Evolutionary conservation across 129 eudicot genomes (phyloP).

Genomic region (Ambrosia trifida): DNA sequence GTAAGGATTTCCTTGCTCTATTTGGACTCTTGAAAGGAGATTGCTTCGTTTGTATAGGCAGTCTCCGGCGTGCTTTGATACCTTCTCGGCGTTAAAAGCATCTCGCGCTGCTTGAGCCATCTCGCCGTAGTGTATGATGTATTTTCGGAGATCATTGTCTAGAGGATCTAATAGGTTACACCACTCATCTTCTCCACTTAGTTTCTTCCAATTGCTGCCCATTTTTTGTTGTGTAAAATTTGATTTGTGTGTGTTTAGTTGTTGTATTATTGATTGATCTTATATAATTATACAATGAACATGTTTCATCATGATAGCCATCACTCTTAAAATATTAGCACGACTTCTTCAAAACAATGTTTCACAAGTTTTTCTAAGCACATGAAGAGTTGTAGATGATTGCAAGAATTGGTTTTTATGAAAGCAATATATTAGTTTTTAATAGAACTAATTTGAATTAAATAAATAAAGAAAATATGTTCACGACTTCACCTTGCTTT

Average conservation of each 20-base stretch:
- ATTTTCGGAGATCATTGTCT: constrained; percentile 68
- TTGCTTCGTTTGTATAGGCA: constrained; percentile 39
- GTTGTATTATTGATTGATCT: not conserved
- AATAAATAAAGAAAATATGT: not conserved
- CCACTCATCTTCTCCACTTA: constrained; percentile 71
- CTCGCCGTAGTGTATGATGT: constrained; percentile 72
- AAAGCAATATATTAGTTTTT: not conserved
- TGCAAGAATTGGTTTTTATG: not conserved
- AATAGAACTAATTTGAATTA: not conserved
- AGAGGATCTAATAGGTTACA: constrained; percentile 57
- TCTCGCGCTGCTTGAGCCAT: constrained; percentile 75
- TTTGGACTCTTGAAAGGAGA: constrained; percentile 48
- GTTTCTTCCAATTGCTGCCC: constrained; percentile 57
- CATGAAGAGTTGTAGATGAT: not conserved
- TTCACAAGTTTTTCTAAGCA: not conserved
- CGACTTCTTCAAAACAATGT: not conserved
- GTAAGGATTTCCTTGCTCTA: constrained; percentile 56
- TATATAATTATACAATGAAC: constrained; percentile 4
- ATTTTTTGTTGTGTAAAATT: not conserved
- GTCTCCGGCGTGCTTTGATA: constrained; percentile 66
- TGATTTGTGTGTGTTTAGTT: not conserved
- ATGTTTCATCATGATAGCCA: not conserved
- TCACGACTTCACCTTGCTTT: constrained; percentile 8
- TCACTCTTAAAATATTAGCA: constrained; percentile 1
- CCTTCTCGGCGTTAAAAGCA: constrained; percentile 53